Evolutionary conservation across 2,329 filamentous ascomycete species (phyloP).

Genomic region (Ascochyta viciae-villosae): DNA sequence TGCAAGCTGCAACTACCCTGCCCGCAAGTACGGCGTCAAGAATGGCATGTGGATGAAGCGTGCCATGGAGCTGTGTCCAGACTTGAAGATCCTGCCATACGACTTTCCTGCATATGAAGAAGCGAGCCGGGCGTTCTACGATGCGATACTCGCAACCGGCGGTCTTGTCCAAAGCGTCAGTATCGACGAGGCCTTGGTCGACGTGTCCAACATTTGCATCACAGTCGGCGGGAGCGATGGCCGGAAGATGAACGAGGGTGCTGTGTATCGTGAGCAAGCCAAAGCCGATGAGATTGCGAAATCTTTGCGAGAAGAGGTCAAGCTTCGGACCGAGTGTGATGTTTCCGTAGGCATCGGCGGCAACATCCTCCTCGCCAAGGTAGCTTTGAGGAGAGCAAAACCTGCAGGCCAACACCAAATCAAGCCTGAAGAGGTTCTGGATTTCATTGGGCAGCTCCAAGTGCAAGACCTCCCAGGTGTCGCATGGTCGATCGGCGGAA

Average conservation of each 20-base stretch:
- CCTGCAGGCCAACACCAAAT: slow-evolving; percentile 92
- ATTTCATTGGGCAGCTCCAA: slow-evolving; percentile 77
- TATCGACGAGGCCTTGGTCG: slow-evolving; percentile 91
- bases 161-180: slow-evolving; percentile 95
- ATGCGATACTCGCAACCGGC: slow-evolving; percentile 77
- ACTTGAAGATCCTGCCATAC: slow-evolving; percentile 89
- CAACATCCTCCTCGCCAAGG: slow-evolving; percentile 90
- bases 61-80: slow-evolving; percentile 81
- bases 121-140: slow-evolving; percentile 86
- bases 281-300: slow-evolving; percentile 76
- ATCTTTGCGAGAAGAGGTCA: slow-evolving; percentile 72
- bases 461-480: slow-evolving; percentile 89
- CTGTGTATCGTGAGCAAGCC: slow-evolving; percentile 77
- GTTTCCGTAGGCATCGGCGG: slow-evolving; percentile 92
- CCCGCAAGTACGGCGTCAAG: slow-evolving; percentile 83
- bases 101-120: slow-evolving; percentile 96
- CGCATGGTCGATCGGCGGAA: slow-evolving; percentile 86
- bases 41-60: slow-evolving; percentile 99
- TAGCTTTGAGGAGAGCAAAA: slow-evolving; percentile 89
- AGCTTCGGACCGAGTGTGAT: slow-evolving; percentile 77
- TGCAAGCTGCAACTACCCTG: slow-evolving; percentile 95
- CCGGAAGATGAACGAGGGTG: slow-evolving; percentile 68
- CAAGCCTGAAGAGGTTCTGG: slow-evolving; percentile 78
- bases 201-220: slow-evolving; percentile 76
- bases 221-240: slow-evolving; percentile 71